phyloP scores from a whole-genome alignment of 2,329 filamentous ascomycete species.

The Botrytis elliptica region DNA sequence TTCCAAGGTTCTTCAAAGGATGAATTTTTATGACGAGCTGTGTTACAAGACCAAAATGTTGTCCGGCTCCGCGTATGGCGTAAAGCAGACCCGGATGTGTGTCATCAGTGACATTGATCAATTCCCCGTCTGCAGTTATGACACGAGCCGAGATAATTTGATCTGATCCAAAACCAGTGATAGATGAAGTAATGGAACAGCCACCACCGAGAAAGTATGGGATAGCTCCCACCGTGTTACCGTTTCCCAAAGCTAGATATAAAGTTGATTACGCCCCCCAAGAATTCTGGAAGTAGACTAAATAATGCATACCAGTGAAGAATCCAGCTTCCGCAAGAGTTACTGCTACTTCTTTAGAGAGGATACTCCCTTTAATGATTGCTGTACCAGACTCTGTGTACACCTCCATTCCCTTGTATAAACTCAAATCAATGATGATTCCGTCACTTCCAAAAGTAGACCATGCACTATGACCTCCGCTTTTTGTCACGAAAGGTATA shows the following conservation, averaged over 20 bases:
- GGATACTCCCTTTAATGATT: conserved; percentile 16
- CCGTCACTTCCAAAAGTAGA: conserved; percentile 34
- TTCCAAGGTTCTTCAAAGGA: conserved; percentile 25
- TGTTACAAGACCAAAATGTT: conserved; percentile 39
- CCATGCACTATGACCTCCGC: conserved; percentile 36
- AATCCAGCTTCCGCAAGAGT: background rate
- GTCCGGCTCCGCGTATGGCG: conserved; percentile 37
- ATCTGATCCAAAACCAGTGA: conserved; percentile 33
- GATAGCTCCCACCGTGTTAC: conserved; percentile 38
- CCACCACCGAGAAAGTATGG: conserved; percentile 29
- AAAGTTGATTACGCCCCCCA: background rate
- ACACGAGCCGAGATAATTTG: conserved; percentile 35
- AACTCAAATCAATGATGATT: conserved; percentile 34
- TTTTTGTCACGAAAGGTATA: conserved; percentile 32
- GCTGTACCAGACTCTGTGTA: conserved; percentile 26
- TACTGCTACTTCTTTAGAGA: conserved; percentile 1
- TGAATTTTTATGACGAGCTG: conserved; percentile 34
- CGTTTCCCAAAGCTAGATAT: conserved; percentile 34
- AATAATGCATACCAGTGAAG: conserved; percentile 8
- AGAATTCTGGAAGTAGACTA: background rate
- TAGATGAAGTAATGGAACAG: conserved; percentile 13
- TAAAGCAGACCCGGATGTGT: conserved; percentile 30
- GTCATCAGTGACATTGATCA: conserved; percentile 30
- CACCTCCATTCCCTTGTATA: conserved; percentile 27
- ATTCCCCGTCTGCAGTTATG: conserved; percentile 33